A percentile compares a stretch with the other conserved stretches of the same genome.
Conservation (phyloP, 306 rosid species). For the Ammopiptanthus mongolicus region DNA sequence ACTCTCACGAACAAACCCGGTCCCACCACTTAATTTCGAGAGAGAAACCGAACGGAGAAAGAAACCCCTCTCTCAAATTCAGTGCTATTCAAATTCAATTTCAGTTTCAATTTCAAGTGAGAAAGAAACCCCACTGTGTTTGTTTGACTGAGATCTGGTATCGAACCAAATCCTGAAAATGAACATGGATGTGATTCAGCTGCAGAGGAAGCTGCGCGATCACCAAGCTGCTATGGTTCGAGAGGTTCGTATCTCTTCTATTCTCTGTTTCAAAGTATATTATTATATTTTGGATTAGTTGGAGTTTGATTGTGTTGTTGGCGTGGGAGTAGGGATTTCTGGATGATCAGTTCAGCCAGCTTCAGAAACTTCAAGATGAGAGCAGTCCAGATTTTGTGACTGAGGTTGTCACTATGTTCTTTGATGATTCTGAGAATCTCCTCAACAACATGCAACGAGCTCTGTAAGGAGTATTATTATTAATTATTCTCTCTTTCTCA, state of each 20-base stretch:
- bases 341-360: slow-evolving; percentile 76
- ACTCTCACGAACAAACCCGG: neutral
- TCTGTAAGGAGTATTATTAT: slow-evolving; percentile 36
- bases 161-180: neutral
- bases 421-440: slow-evolving; percentile 68
- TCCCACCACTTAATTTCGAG: neutral
- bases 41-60: neutral
- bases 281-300: too few relatives aligned
- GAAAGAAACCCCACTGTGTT: neutral
- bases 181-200: slow-evolving; percentile 59
- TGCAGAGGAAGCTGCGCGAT: slow-evolving; percentile 43
- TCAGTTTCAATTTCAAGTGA: neutral
- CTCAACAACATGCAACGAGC: slow-evolving; percentile 51
- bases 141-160: slow-evolving; percentile 1
- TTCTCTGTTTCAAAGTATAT: neutral
- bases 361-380: slow-evolving; percentile 70
- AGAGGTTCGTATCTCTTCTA: slow-evolving; percentile 27
- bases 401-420: slow-evolving; percentile 73
- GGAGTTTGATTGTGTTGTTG: neutral
- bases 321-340: slow-evolving; percentile 37
- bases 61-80: neutral
- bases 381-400: slow-evolving; percentile 64
- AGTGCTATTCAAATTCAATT: neutral
- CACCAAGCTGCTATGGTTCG: slow-evolving; percentile 36
- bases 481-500: neutral